Conservation (phyloP, 805 yeast species). For the Candida namnaoensis region DNA sequence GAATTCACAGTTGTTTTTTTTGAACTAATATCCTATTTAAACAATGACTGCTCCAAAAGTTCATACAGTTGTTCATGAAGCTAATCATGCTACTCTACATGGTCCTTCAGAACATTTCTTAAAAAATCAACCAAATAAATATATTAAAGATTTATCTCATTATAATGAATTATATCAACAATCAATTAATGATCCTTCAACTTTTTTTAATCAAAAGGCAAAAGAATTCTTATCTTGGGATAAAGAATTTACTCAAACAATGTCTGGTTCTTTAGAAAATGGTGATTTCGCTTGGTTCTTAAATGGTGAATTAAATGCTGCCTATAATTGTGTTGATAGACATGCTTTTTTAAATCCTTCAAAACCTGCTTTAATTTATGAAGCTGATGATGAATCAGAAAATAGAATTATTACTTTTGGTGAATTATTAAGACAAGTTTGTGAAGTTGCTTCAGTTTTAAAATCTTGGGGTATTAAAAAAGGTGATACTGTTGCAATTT, state of each 20-base stretch:
- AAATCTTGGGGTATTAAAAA: constrained; percentile 58
- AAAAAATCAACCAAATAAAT: constrained; percentile 30
- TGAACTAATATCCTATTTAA: no score
- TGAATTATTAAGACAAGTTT: constrained; percentile 63
- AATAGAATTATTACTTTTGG: constrained; percentile 59
- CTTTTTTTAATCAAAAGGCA: constrained; percentile 77
- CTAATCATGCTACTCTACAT: constrained; percentile 22
- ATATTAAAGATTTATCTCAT: constrained; percentile 53
- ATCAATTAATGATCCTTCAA: constrained; percentile 76
- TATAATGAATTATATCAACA: constrained; percentile 67
- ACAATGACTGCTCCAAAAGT: no score
- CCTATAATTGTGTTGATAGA: constrained; percentile 76
- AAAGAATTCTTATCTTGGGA: constrained; percentile 71
- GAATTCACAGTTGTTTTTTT: no score
- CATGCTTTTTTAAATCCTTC: constrained; percentile 66
- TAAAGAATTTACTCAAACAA: constrained; percentile 39
- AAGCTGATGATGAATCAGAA: constrained; percentile 70
- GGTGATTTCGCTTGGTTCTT: constrained; percentile 65
- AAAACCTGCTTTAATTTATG: constrained; percentile 69
- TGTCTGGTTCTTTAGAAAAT: constrained; percentile 29
- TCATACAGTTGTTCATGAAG: constrained; percentile 32
- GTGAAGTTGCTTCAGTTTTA: constrained; percentile 63
- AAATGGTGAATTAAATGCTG: constrained; percentile 73
- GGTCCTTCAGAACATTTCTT: constrained; percentile 29
- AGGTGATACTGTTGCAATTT: constrained; percentile 83